Evolutionary conservation across 768 basidiomycete genomes (phyloP).

Genomic region (Gloeophyllum trabeum): DNA sequence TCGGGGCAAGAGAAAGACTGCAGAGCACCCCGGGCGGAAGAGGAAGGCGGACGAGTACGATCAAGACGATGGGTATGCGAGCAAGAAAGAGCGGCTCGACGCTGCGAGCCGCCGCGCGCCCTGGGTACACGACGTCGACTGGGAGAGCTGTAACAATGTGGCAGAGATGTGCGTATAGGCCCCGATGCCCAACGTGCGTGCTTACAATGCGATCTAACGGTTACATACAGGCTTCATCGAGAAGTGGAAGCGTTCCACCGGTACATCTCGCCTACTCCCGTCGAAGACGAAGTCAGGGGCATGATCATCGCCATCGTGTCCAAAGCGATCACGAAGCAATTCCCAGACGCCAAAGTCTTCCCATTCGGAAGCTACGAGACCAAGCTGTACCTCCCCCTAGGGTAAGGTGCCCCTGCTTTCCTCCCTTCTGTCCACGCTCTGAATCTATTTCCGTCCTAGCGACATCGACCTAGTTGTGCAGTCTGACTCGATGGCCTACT

Average conservation of each 20-base stretch:
- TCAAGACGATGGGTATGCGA: slow-evolving; percentile 36
- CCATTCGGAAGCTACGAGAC: slow-evolving; percentile 94
- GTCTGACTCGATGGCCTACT: slow-evolving; percentile 65
- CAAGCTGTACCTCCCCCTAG: slow-evolving; percentile 84
- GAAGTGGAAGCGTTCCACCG: slow-evolving; percentile 80
- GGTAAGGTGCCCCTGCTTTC: slow-evolving; percentile 39
- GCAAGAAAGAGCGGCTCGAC: slow-evolving; percentile 39
- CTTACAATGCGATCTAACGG: slow-evolving; percentile 6
- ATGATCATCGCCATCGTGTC: slow-evolving; percentile 64
- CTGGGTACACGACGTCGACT: slow-evolving; percentile 64
- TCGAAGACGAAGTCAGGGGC: slow-evolving; percentile 78
- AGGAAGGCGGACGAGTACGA: slow-evolving; percentile 37
- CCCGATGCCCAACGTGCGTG: slow-evolving; percentile 1
- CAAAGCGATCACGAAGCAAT: slow-evolving; percentile 46
- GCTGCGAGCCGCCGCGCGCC: slow-evolving; percentile 40
- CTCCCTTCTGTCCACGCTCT: too few species aligned
- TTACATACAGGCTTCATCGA: slow-evolving; percentile 53
- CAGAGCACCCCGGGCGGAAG: slow-evolving; percentile 23
- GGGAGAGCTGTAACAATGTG: slow-evolving; percentile 65
- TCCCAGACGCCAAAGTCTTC: slow-evolving; percentile 69
- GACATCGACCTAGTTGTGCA: slow-evolving; percentile 93
- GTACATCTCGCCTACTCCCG: slow-evolving; percentile 79
- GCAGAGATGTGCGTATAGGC: slow-evolving; percentile 62
- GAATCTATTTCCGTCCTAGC: slow-evolving; percentile 26
- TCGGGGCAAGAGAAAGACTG: slow-evolving; percentile 11